Evolutionary conservation across 1,284 basidiomycete genomes (phyloP).

Genomic region (Cryptococcus sp.): DNA sequence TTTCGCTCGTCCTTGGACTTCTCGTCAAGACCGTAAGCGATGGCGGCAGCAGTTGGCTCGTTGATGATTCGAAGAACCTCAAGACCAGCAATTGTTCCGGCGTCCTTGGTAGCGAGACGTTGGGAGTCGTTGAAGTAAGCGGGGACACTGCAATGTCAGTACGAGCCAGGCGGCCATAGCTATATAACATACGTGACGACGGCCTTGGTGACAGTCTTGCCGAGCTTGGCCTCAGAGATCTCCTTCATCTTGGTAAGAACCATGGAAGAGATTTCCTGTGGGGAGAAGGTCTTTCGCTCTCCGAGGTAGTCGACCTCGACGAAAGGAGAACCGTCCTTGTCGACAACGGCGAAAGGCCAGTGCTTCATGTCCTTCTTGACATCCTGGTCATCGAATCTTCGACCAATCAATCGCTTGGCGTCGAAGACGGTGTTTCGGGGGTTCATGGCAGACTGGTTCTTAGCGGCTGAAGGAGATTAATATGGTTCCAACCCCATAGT

Average conservation of each 20-base stretch:
- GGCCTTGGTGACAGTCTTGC: slow-evolving; percentile 61
- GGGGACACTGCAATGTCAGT: slow-evolving; percentile 55
- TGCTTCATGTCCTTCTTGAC: slow-evolving; percentile 65
- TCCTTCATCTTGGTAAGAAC: slow-evolving; percentile 98
- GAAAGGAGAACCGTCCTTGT: slow-evolving; percentile 57
- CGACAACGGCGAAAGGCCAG: slow-evolving; percentile 63
- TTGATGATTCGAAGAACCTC: slow-evolving; percentile 67
- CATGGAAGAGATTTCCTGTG: slow-evolving; percentile 88
- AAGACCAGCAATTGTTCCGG: slow-evolving; percentile 60
- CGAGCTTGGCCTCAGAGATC: slow-evolving; percentile 61
- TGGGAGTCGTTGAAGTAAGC: slow-evolving; percentile 68
- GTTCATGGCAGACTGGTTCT: slow-evolving; percentile 97
- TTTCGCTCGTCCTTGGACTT: slow-evolving; percentile 86
- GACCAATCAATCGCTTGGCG: slow-evolving; percentile 95
- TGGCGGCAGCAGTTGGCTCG: slow-evolving; percentile 56
- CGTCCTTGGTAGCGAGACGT: slow-evolving; percentile 61
- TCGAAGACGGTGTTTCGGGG: slow-evolving; percentile 94
- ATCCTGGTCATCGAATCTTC: slow-evolving; percentile 73
- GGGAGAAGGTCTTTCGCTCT: slow-evolving; percentile 59
- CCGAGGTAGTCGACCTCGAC: slow-evolving; percentile 58
- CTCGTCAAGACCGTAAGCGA: slow-evolving; percentile 62
- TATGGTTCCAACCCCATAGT: background rate
- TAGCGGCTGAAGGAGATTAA: slow-evolving; percentile 61
- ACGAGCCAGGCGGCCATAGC: background rate
- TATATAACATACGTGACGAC: slow-evolving; percentile 53